These are phyloP conservation scores for Rhizopus sp. DNA, from an alignment of 371 early-diverging fungal genomes.

Conservation along the genomic window DNA sequence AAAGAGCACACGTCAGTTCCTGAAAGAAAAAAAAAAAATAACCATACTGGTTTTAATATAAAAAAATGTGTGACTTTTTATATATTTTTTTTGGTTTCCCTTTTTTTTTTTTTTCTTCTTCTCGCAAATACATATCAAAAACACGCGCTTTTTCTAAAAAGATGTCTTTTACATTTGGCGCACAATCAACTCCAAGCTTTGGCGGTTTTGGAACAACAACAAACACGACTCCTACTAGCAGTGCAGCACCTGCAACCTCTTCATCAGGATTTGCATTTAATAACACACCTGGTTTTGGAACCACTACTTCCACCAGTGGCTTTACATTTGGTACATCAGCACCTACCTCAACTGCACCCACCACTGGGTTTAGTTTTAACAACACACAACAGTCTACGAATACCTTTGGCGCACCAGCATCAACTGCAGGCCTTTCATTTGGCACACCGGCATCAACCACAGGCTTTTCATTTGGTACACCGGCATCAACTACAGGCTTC, in stretches of 20 bases:
- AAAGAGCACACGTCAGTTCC: no score
- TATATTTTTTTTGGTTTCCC: conserved; percentile 10
- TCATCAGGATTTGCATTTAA: conserved; percentile 10
- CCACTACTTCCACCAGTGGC: conserved; percentile 5
- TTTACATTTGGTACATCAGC: conserved; percentile 15
- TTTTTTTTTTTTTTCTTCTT: conserved; percentile 9
- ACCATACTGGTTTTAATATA: no score
- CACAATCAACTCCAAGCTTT: conserved; percentile 15
- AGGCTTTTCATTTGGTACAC: conserved; percentile 33
- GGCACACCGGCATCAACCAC: conserved; percentile 4
- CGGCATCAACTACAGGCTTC: no score
- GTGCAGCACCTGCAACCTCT: conserved; percentile 18
- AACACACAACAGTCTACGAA: background rate
- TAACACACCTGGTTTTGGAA: conserved; percentile 11
- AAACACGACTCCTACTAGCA: conserved; percentile 16
- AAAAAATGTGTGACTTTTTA: conserved; percentile 1
- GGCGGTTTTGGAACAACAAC: conserved; percentile 28
- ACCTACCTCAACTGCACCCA: conserved; percentile 7
- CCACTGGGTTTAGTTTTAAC: background rate
- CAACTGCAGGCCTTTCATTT: conserved; percentile 6
- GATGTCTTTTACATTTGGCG: conserved; percentile 29
- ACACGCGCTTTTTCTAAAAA: background rate
- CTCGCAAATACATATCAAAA: background rate
- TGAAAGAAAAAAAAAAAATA: no score
- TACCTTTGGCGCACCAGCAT: conserved; percentile 12